A percentile compares a stretch with the other conserved stretches of the same genome.
These are phyloP conservation scores for Aspergillus amoenus DNA, from an alignment of 2,329 filamentous ascomycete genomes.

Conservation along the genomic window DNA sequence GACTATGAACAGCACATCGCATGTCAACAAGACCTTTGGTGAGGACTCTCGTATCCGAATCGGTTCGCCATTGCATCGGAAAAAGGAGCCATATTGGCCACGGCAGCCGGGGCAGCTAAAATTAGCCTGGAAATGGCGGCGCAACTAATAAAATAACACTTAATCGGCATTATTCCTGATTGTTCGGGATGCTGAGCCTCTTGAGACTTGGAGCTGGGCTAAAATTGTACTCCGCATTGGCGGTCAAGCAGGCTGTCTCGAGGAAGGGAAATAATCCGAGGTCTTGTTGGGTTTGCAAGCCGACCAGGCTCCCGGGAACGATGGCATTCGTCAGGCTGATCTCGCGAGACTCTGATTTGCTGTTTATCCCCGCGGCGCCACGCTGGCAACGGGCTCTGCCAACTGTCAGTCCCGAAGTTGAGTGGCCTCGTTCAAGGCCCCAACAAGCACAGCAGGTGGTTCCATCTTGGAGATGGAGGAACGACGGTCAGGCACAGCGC, in stretches of 20 bases:
- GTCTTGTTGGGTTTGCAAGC: neutral
- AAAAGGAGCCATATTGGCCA: neutral
- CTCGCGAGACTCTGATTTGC: slow-evolving; percentile 8
- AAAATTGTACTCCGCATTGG: slow-evolving; percentile 6
- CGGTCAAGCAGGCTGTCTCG: neutral
- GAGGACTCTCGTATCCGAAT: no score
- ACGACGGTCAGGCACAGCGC: neutral
- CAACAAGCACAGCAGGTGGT: neutral
- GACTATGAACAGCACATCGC: no score
- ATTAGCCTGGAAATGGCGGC: neutral
- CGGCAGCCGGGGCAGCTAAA: neutral
- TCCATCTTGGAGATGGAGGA: neutral
- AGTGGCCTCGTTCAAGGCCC: neutral
- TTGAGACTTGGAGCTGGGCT: neutral
- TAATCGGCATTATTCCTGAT: neutral
- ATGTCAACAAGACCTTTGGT: no score
- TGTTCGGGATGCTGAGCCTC: slow-evolving; percentile 1
- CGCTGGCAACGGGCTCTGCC: slow-evolving; percentile 28
- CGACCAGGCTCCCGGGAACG: slow-evolving; percentile 4
- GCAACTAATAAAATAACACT: neutral
- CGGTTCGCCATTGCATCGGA: no score
- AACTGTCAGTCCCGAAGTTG: slow-evolving; percentile 21
- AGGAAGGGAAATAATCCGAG: no score
- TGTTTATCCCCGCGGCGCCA: slow-evolving; percentile 21
- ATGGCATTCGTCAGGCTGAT: neutral